Evolutionary conservation across 495 filamentous ascomycete species (phyloP).

Genomic region (Sporormia fimetaria): DNA sequence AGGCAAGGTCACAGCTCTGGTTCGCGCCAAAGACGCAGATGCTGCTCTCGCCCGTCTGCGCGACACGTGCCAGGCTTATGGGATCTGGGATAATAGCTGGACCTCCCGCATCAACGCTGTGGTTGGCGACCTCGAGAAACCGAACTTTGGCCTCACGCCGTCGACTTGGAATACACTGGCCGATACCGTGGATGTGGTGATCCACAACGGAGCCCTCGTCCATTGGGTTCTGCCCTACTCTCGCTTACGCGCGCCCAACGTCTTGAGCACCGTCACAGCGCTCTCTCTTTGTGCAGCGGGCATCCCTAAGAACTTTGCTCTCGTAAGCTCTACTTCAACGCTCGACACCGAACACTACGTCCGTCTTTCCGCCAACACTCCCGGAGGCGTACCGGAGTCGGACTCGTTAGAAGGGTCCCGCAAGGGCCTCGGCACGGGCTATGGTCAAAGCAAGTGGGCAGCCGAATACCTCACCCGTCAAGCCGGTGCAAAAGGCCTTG

Average conservation of each 20-base stretch:
- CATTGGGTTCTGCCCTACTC: constrained; percentile 82
- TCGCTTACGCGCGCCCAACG: constrained; percentile 65
- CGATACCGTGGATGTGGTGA: constrained; percentile 59
- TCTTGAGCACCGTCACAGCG: constrained; percentile 66
- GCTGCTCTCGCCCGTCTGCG: constrained; percentile 42
- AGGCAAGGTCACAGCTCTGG: constrained; percentile 62
- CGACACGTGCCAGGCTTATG: constrained; percentile 54
- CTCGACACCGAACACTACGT: constrained; percentile 77
- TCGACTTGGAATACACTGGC: constrained; percentile 51
- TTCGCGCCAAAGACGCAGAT: constrained; percentile 51
- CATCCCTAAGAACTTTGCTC: constrained; percentile 69
- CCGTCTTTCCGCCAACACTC: constrained; percentile 51
- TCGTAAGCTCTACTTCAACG: constrained; percentile 76
- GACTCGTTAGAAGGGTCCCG: constrained; percentile 57
- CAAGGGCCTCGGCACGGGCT: constrained; percentile 65
- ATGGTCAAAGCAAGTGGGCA: constrained; percentile 85
- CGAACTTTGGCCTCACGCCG: constrained; percentile 57
- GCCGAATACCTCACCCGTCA: constrained; percentile 70
- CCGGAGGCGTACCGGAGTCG: constrained; percentile 46
- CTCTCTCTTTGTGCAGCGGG: constrained; percentile 64
- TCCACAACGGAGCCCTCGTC: constrained; percentile 84
- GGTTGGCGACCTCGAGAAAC: constrained; percentile 59
- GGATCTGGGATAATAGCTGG: constrained; percentile 72
- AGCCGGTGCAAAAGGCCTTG: constrained; percentile 66
- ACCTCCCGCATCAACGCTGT: constrained; percentile 48